Percentiles rank a stretch among this genome's conserved stretches.
These are phyloP conservation scores for Baudoinia panamericana DNA, from an alignment of 495 filamentous ascomycete species.

Conservation along the genomic window DNA sequence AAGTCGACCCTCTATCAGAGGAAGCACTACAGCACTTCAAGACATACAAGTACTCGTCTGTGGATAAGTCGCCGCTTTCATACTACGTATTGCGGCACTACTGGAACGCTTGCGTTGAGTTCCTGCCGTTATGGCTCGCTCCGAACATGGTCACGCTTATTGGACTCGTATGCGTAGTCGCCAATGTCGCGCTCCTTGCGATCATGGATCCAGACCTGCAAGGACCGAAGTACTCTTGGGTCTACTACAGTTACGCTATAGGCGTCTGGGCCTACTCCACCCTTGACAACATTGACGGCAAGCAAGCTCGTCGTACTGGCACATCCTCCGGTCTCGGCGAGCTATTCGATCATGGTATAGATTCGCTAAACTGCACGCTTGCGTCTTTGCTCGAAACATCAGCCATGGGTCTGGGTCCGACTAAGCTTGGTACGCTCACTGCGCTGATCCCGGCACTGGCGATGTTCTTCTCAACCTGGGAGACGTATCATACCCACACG, in stretches of 20 bases:
- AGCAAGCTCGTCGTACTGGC: slow-evolving; percentile 88
- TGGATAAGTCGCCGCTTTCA: slow-evolving; percentile 93
- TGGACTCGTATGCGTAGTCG: slow-evolving; percentile 86
- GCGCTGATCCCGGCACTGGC: slow-evolving; percentile 80
- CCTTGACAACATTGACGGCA: slow-evolving; percentile 96
- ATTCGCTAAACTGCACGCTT: slow-evolving; percentile 91
- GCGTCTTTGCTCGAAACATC: slow-evolving; percentile 78
- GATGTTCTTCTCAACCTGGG: slow-evolving; percentile 99
- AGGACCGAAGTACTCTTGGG: slow-evolving; percentile 56
- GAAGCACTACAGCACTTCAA: slow-evolving; percentile 71
- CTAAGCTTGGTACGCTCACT: slow-evolving; percentile 74
- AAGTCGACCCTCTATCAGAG: no score
- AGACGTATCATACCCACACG: slow-evolving; percentile 97
- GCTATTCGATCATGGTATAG: slow-evolving; percentile 97
- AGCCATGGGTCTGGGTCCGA: slow-evolving; percentile 77
- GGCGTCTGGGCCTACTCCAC: slow-evolving; percentile 63
- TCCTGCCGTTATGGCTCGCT: slow-evolving; percentile 88
- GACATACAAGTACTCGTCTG: slow-evolving; percentile 89
- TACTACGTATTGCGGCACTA: slow-evolving; percentile 88
- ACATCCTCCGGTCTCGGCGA: slow-evolving; percentile 91
- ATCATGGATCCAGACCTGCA: slow-evolving; percentile 82
- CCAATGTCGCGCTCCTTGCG: slow-evolving; percentile 67
- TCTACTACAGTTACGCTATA: slow-evolving; percentile 20
- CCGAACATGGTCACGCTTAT: slow-evolving; percentile 95
- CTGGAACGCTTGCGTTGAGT: slow-evolving; percentile 92